Evolutionary conservation across 1,139 yeast species (phyloP), one percentile per base, ranked within the genome.

Genomic region (Magnusiomyces paraingens): DNA sequence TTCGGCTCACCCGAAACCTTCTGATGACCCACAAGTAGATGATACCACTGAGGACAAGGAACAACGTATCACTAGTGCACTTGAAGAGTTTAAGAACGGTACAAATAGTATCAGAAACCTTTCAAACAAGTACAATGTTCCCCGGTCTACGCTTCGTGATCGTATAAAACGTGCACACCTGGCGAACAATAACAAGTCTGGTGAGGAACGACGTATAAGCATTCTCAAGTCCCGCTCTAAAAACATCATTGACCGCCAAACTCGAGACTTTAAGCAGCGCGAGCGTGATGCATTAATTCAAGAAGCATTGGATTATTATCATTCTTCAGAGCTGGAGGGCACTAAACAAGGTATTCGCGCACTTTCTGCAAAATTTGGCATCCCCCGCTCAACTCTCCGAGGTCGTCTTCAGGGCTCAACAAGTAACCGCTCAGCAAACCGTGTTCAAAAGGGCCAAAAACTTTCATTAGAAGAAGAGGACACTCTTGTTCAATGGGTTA

Each of bases 101-200:
- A 47, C 51, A 18, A 32, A 51, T 10, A 53, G 56, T 43, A 53
- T 53, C 11, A 50, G 56, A 20, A 50, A 53, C 32, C 43, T 53
- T 8, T 52, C 56, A 5, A 26, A 50, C 12, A 47, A 36, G 20
- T 53, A 47, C 26, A 38, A 48, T 3, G 47, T 53, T 8, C 56
- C 56, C 6, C 26, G 56, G 29, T 50, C 56, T 14, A 53, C 56
- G 1, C 47, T 53, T 22, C 49, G 56, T 6, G 56, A 53, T 38
- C 44, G 56, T 20, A 51, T 53, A 29, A 53, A 50, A 45, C 56
- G 56, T 18, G 56, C 56, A 17, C 50, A 53, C 14, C 50, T 53
- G 39, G 43, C 53, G 14, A 50, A 50, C 21, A 53, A 53, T 18
- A 47, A 43, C 21, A 41, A 39, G n/a, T 46, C 52, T 6, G 51